Base-by-base conservation (phyloP, 2,329 filamentous ascomycete genomes). In the Colletotrichum lindemuthianum region DNA sequence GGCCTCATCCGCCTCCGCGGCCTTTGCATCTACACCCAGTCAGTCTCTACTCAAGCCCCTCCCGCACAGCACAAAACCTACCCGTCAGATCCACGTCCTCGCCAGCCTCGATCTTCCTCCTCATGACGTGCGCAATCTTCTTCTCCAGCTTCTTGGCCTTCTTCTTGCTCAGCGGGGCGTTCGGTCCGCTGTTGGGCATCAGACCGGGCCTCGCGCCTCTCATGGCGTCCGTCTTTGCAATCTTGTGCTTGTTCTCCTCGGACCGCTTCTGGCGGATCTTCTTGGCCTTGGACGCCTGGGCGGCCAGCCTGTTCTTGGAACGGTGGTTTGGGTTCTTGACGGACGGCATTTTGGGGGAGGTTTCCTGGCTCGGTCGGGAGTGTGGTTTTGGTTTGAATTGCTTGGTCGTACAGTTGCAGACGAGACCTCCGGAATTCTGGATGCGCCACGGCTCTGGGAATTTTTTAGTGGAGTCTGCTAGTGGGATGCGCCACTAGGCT, bases 261-360 rank as follows among this genome's bases (percentile, higher is more conserved):
- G 75, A 75, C 58, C 74, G 73, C 76, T 84, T 80, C 71, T 79
- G 79, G 63, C 75, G 73, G 51, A 75, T 71, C 68, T 83, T 83
- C 56, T 78, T 79, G 44, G 77, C 75, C 68, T 76, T 81, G 57
- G 81, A 77, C 16, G 79, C 78, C 65, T 79, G 78, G 40, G 82
- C 82, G 15, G 77, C 78, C 43, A 83, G 75, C 12, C 84, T 81
- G 79, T 86, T 86, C 71, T 82, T 82, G 57, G 83, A 86, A 9
- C 80, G 79, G 50, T 78, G 79, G 80, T 88, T 88, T 71, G 85
- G 85, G 77, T 86, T 88, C 68, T 84, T 83, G 70, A 86, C 81
- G 51, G 84, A 87, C 13, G 82, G 80, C 84, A 86, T 87, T 16
- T 59, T 73, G 67, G 59, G 71, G 58, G 54, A 41, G 16, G 33